Percentiles rank a stretch among this genome's conserved stretches.
phyloP scores from a whole-genome alignment of 768 basidiomycete genomes.

The Rhizopogon vesiculosus region DNA sequence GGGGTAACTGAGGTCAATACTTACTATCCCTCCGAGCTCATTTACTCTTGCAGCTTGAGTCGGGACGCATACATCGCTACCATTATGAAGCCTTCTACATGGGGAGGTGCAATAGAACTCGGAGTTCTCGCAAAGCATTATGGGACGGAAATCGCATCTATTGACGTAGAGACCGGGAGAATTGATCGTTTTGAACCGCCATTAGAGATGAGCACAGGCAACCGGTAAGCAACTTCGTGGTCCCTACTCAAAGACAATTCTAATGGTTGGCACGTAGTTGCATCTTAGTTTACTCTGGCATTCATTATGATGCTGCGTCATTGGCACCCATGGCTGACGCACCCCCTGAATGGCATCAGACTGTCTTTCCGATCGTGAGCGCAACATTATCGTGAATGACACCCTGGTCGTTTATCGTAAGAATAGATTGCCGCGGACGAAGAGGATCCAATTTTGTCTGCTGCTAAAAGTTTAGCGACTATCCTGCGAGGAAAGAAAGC shows the following conservation, averaged over 20 bases:
- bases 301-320: constrained; percentile 92
- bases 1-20: constrained; percentile 46
- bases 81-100: constrained; percentile 74
- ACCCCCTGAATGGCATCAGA: constrained; percentile 87
- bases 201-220: constrained; percentile 31
- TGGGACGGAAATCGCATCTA: constrained; percentile 78
- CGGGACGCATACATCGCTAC: constrained; percentile 74
- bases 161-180: constrained; percentile 91
- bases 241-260: neutral
- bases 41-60: constrained; percentile 34
- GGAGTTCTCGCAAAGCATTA: constrained; percentile 80
- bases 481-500: constrained; percentile 73
- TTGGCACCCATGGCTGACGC: constrained; percentile 74
- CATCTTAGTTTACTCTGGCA: constrained; percentile 89
- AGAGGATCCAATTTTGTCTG: constrained; percentile 52
- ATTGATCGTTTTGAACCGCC: constrained; percentile 75
- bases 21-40: neutral
- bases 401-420: neutral
- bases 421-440: constrained; percentile 27
- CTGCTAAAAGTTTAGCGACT: constrained; percentile 67
- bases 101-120: constrained; percentile 97
- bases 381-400: neutral
- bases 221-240: constrained; percentile 16
- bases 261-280: constrained; percentile 35
- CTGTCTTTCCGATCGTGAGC: constrained; percentile 63